These are phyloP conservation scores for Microcos paniculata DNA, from an alignment of 345 rosid genomes.

Conservation along the genomic window DNA sequence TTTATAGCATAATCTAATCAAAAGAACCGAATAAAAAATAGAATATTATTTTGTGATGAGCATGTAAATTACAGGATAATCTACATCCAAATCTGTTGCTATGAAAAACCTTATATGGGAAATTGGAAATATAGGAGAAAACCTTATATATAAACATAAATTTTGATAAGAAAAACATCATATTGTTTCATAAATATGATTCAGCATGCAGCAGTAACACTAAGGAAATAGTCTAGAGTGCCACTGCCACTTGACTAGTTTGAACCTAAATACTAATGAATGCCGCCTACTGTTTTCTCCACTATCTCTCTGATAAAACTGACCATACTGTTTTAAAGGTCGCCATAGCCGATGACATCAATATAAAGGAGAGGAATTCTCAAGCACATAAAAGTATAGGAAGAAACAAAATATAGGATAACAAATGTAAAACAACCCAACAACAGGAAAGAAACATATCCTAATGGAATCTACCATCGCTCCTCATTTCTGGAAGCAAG, in stretches of 20 bases:
- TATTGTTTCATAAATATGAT: background rate
- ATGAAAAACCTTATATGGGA: too few relatives aligned
- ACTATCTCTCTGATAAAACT: background rate
- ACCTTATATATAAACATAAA: background rate
- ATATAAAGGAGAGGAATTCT: background rate
- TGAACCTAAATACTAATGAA: background rate
- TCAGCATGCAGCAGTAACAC: background rate
- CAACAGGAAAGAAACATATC: background rate
- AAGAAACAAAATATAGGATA: background rate
- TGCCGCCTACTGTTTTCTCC: background rate
- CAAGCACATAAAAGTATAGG: background rate
- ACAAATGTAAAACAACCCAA: background rate
- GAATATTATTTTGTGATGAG: constrained; percentile 17
- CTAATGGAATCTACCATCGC: constrained; percentile 56
- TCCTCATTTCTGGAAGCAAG: constrained; percentile 74
- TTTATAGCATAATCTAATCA: constrained; percentile 78
- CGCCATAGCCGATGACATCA: background rate
- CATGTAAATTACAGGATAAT: background rate
- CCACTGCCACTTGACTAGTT: background rate
- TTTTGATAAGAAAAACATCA: background rate
- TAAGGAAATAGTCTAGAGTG: background rate
- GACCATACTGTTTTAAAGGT: background rate
- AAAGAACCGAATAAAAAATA: constrained; percentile 19
- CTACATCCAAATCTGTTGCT: background rate
- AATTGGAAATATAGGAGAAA: too few relatives aligned